phyloP scores from a whole-genome alignment of 164 flowering plant species.

The Tinospora cordifolia region DNA sequence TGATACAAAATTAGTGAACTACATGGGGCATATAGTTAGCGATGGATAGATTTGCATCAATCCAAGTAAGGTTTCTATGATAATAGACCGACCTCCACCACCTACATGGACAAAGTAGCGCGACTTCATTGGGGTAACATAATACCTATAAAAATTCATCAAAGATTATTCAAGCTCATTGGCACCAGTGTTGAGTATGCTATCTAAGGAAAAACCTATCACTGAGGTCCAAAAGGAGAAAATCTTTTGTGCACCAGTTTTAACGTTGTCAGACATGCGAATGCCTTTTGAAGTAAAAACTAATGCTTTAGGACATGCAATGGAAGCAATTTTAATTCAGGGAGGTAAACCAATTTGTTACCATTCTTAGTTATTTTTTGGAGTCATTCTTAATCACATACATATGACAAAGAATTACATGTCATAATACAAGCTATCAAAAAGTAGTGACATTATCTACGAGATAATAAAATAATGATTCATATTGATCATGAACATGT shows the following conservation, averaged over 20 bases:
- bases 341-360: not conserved
- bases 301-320: not conserved
- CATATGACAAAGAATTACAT: slow-evolving; percentile 5
- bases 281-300: slow-evolving; percentile 1
- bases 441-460: not conserved
- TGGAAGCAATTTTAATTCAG: not conserved
- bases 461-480: not conserved
- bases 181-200: not conserved
- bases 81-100: slow-evolving; percentile 4
- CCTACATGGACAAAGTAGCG: not conserved
- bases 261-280: not conserved
- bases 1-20: no score
- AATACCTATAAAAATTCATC: not conserved
- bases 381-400: not conserved
- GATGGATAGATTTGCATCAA: no score
- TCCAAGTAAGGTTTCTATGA: not conserved
- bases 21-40: no score
- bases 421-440: not conserved
- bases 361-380: slow-evolving; percentile 4
- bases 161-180: not conserved
- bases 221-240: not conserved
- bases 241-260: not conserved
- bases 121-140: slow-evolving; percentile 1
- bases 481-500: not conserved
- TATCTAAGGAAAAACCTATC: not conserved